These are phyloP conservation scores for Endothia cerciana DNA, from an alignment of 2,329 filamentous ascomycete species.

Conservation along the genomic window DNA sequence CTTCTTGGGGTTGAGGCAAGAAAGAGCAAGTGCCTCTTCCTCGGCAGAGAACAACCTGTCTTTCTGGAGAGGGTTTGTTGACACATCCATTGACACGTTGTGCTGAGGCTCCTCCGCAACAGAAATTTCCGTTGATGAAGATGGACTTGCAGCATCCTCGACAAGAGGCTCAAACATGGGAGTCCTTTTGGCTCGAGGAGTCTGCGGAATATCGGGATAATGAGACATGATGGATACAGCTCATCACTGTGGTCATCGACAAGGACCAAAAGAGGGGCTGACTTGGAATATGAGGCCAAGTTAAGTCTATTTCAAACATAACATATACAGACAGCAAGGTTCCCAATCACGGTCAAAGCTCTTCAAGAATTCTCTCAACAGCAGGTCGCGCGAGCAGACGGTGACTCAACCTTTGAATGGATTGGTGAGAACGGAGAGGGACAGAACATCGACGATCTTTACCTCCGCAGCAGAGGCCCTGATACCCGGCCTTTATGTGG, in stretches of 20 bases:
- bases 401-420: too few species aligned
- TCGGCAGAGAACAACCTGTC: too few species aligned
- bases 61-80: too few species aligned
- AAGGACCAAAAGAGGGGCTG: not conserved
- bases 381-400: too few species aligned
- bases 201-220: not conserved
- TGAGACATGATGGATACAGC: not conserved
- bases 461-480: not conserved
- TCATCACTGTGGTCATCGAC: not conserved
- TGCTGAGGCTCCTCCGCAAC: not conserved
- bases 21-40: conserved; percentile 3
- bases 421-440: too few species aligned
- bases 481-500: not conserved
- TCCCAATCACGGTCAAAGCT: too few species aligned
- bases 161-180: not conserved
- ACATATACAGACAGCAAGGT: too few species aligned
- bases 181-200: not conserved
- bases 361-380: too few species aligned
- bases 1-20: not conserved
- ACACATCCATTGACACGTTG: not conserved
- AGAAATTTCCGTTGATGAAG: not conserved
- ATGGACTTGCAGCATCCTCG: not conserved
- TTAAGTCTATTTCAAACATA: not conserved
- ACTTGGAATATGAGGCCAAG: too few species aligned
- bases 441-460: not conserved